Percentiles rank a stretch among this genome's conserved stretches.
These are phyloP conservation scores for Pleurotus djamor DNA, from an alignment of 768 basidiomycete genomes.

Conservation along the genomic window DNA sequence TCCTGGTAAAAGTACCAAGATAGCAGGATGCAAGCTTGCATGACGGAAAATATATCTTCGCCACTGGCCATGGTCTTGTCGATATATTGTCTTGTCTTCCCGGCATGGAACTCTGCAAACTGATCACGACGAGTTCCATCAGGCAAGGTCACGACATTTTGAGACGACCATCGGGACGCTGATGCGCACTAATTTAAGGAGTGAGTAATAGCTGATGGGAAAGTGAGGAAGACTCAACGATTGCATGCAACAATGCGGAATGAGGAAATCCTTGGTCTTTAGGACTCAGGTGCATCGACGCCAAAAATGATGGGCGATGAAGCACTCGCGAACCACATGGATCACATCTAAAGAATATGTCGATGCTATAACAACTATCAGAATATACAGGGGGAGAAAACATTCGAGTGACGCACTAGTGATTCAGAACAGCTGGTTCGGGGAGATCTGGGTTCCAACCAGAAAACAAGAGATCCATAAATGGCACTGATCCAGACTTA, in stretches of 20 bases:
- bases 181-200: constrained; percentile 62
- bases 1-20: constrained; percentile 94
- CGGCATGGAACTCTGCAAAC: constrained; percentile 85
- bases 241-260: constrained; percentile 87
- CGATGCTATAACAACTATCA: constrained; percentile 49
- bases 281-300: constrained; percentile 78
- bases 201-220: constrained; percentile 6
- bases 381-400: constrained; percentile 10
- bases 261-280: constrained; percentile 85
- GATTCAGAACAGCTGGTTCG: constrained; percentile 67
- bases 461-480: constrained; percentile 66
- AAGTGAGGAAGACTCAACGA: constrained; percentile 44
- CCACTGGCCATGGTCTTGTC: constrained; percentile 90
- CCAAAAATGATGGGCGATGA: constrained; percentile 77
- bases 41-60: constrained; percentile 81
- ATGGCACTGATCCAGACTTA: constrained; percentile 22
- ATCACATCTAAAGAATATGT: constrained; percentile 86
- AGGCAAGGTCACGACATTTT: constrained; percentile 60
- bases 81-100: constrained; percentile 84
- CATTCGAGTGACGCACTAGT: constrained; percentile 60
- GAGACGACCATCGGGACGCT: constrained; percentile 80
- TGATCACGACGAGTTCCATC: constrained; percentile 80
- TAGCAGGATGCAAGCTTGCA: constrained; percentile 84
- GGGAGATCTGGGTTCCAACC: constrained; percentile 89
- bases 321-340: constrained; percentile 85